Conservation (phyloP, 352 stramenopile species). For the Pythium sukuiense region DNA sequence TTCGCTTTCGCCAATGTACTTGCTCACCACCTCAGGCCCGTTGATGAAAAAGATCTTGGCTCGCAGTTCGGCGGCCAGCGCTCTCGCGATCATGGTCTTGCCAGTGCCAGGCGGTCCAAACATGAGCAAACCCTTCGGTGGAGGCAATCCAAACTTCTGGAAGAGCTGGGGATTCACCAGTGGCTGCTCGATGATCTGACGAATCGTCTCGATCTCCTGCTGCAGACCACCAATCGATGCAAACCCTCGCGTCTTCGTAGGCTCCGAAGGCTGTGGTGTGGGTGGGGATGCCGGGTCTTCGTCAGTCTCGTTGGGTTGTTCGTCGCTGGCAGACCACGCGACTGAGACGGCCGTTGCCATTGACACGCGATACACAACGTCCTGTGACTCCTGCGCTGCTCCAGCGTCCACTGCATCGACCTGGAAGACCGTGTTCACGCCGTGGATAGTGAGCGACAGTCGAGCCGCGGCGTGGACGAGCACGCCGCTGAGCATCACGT, state of each 20-base stretch:
- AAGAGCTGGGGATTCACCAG: conserved; percentile 94
- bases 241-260: conserved; percentile 52
- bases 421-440: conserved; percentile 50
- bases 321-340: conserved; percentile 8
- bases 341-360: conserved; percentile 17
- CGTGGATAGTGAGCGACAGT: conserved; percentile 62
- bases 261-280: background rate
- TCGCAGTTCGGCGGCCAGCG: conserved; percentile 91
- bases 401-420: conserved; percentile 26
- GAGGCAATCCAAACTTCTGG: conserved; percentile 91
- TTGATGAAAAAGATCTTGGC: conserved; percentile 96
- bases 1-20: conserved; percentile 93
- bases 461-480: conserved; percentile 51
- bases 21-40: conserved; percentile 95
- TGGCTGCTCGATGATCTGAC: conserved; percentile 96
- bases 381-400: background rate
- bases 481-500: conserved; percentile 64
- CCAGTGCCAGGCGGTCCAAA: conserved; percentile 95
- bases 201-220: conserved; percentile 93
- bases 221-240: conserved; percentile 83
- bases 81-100: conserved; percentile 95
- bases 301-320: background rate
- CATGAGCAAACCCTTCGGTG: conserved; percentile 94
- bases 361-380: conserved; percentile 25
- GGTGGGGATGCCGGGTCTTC: conserved; percentile 4